A percentile compares a stretch with the other conserved stretches of the same genome.
Evolutionary conservation across 257 asterid species (phyloP).

Genomic region (Ilex asprella): DNA sequence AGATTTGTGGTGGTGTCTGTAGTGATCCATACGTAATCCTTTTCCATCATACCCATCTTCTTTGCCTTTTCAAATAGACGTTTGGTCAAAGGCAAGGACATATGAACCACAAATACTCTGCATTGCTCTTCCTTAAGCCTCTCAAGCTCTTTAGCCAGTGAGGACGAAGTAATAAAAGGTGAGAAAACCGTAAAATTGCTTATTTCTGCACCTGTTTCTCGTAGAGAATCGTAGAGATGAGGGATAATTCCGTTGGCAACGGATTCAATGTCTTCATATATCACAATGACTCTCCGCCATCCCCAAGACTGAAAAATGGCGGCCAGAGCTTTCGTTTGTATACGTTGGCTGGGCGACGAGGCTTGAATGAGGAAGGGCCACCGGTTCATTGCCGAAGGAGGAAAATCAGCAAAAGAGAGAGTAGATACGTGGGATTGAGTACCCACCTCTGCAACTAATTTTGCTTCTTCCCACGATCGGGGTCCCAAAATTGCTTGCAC

Average conservation of each 20-base stretch:
- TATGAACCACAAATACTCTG: slow-evolving; percentile 33
- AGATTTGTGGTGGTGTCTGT: slow-evolving; percentile 21
- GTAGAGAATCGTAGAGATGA: slow-evolving; percentile 23
- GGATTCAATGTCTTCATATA: slow-evolving; percentile 25
- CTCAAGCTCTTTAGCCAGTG: slow-evolving; percentile 18
- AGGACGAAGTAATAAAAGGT: slow-evolving; percentile 1
- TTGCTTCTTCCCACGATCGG: slow-evolving; percentile 38
- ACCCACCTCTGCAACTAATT: slow-evolving; percentile 28
- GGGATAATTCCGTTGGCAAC: slow-evolving; percentile 16
- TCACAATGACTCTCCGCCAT: slow-evolving; percentile 33
- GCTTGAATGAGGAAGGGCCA: slow-evolving; percentile 37
- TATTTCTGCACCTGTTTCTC: slow-evolving; percentile 18
- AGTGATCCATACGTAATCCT: slow-evolving; percentile 32
- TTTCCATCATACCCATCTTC: slow-evolving; percentile 29
- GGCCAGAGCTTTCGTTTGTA: slow-evolving; percentile 28
- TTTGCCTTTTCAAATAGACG: slow-evolving; percentile 24
- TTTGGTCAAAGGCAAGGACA: slow-evolving; percentile 11
- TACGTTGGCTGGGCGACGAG: slow-evolving; percentile 15
- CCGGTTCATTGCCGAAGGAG: slow-evolving; percentile 21
- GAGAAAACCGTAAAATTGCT: slow-evolving; percentile 20
- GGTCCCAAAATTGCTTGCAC: slow-evolving; percentile 33
- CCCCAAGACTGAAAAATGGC: slow-evolving; percentile 17
- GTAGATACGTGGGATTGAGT: slow-evolving; percentile 13
- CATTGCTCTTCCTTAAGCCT: slow-evolving; percentile 22
- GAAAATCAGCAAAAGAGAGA: slow-evolving; percentile 29